Evolutionary conservation across 306 rosid species (phyloP).

Genomic region (Cucumis sativus): DNA sequence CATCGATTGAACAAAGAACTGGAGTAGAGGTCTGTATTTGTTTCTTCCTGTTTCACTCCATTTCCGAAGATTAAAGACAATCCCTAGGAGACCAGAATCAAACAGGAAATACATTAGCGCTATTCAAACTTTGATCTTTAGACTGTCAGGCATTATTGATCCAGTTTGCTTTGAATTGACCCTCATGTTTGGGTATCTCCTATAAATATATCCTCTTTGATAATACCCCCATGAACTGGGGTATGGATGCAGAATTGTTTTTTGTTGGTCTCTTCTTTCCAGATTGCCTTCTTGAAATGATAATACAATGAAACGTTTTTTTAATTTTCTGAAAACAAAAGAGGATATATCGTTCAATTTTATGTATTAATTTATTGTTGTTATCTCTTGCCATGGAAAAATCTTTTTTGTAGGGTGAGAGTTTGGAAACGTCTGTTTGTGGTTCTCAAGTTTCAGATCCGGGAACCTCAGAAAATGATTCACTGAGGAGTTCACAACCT

Average conservation of each 20-base stretch:
- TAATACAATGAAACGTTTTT: not conserved
- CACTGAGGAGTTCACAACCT: slow-evolving; percentile 25
- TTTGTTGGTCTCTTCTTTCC: not conserved
- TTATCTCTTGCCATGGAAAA: not conserved
- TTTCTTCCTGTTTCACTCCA: slow-evolving; percentile 1
- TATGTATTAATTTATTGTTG: not conserved
- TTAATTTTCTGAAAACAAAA: not conserved
- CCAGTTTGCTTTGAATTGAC: not conserved
- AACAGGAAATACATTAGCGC: not conserved
- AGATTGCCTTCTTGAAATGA: not conserved
- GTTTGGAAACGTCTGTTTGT: slow-evolving; percentile 42
- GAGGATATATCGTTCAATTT: not conserved
- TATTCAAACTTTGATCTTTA: not conserved
- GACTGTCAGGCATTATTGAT: not conserved
- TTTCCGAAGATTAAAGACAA: not conserved
- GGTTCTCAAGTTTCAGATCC: slow-evolving; percentile 49
- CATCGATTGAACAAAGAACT: slow-evolving; percentile 31
- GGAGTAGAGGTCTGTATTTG: slow-evolving; percentile 32
- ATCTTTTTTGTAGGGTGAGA: slow-evolving; percentile 39
- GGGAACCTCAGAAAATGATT: slow-evolving; percentile 43
- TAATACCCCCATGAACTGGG: not conserved
- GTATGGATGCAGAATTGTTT: not conserved
- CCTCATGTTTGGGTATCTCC: not conserved
- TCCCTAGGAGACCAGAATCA: not conserved
- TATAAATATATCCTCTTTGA: not conserved